Evolutionary conservation across 1,284 basidiomycete genomes (phyloP), one percentile per base, ranked within the genome.

Genomic region (Malassezia pachydermatis): DNA sequence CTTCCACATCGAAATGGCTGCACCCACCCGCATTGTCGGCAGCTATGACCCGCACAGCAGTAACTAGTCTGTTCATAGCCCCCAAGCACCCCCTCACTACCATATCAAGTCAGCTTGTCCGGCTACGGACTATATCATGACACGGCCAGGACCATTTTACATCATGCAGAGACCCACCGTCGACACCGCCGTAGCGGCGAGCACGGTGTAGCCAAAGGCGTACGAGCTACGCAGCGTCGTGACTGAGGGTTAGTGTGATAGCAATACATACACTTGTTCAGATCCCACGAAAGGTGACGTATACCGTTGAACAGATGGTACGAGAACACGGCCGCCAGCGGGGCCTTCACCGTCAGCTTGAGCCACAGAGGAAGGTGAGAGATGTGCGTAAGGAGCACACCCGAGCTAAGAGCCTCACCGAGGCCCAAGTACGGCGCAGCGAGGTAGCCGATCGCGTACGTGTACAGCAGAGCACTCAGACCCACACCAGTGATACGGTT

Each of bases 231-330:
- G 65, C 39, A 70, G 41, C 27, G 33, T 23, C 23, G 48, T 24
- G 32, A 46, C 29, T 32, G 40, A 5, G 3, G 10, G 20, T 9
- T 30, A 10, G 29, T 30, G 9, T 10, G 29, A n/a, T n/a, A n/a
- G 34, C 33, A 25, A 41, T 35, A 41, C 89, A 72, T 65, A 94
- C 90, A 83, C 77, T 84, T 85, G 51, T 84, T 84, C 68, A 79
- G 75, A 74, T 98, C 92, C 92, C 94, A 98, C 22, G 76, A 74
- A 65, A 98, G 76, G 78, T 98, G 92, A 42, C 92, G 80, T 43
- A 96, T 55, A 5, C 92, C 92, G 74, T 96, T 96, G 73, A 81
- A 80, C 6, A 80, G 79, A 76, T 98, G 92, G 81, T 84, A 95
- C 22, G 27, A 46, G 35, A 63, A 58, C 2, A 65, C 25, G 14